phyloP scores from a whole-genome alignment of 2,329 filamentous ascomycete species.

The Microdochium trichocladiopsis region DNA sequence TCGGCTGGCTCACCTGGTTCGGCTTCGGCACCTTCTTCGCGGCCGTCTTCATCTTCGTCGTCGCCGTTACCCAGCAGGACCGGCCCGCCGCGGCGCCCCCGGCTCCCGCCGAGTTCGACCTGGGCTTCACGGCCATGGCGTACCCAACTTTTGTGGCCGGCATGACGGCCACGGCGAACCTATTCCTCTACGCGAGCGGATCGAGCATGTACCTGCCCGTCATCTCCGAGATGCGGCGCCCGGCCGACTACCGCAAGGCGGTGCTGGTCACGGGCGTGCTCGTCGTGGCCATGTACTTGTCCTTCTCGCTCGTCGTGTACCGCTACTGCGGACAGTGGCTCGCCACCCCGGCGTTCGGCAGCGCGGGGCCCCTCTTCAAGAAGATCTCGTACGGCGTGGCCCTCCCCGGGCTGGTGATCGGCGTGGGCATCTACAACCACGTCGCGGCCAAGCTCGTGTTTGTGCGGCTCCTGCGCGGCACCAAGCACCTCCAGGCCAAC shows the following conservation, averaged over 20 bases:
- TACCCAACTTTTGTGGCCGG: constrained; percentile 46
- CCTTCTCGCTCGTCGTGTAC: constrained; percentile 21
- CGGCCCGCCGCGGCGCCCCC: constrained; percentile 49
- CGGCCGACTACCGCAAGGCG: constrained; percentile 35
- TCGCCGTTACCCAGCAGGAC: constrained; percentile 37
- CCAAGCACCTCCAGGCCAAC: constrained; percentile 26
- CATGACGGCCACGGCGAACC: constrained; percentile 43
- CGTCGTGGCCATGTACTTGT: constrained; percentile 18
- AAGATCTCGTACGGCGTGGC: constrained; percentile 24
- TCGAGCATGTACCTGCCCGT: constrained; percentile 48
- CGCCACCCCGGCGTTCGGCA: constrained; percentile 19
- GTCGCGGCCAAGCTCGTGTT: constrained; percentile 32
- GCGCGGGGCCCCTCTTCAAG: constrained; percentile 18
- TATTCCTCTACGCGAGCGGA: constrained; percentile 47
- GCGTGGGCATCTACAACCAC: constrained; percentile 26
- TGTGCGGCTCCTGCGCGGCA: constrained; percentile 27
- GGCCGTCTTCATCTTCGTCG: constrained; percentile 28
- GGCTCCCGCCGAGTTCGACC: constrained; percentile 44
- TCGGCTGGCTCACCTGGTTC: constrained; percentile 28
- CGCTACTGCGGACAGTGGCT: constrained; percentile 19
- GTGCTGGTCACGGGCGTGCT: constrained; percentile 12
- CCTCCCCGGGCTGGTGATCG: constrained; percentile 16
- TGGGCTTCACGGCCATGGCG: constrained; percentile 43
- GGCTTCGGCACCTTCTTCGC: constrained; percentile 40
- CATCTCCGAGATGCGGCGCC: constrained; percentile 50